A percentile compares a stretch with the other conserved stretches of the same genome.
Evolutionary conservation across 2,329 filamentous ascomycete genomes (phyloP).

Genomic region (Venturia pyrina): DNA sequence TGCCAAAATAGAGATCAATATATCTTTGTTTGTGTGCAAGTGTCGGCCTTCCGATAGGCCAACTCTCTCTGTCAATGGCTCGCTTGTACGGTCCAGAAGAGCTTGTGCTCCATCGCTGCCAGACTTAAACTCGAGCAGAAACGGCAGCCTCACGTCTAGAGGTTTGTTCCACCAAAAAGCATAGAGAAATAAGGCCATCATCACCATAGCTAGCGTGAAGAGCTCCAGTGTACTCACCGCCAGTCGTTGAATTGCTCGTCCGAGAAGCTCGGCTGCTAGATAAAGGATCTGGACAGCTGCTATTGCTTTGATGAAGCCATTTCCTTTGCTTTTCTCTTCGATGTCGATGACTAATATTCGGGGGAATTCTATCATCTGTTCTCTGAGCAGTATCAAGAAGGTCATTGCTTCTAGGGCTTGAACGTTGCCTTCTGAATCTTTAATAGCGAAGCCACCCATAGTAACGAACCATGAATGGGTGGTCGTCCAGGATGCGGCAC

Average conservation of each 20-base stretch:
- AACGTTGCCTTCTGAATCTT: not conserved
- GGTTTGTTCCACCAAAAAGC: conserved; percentile 16
- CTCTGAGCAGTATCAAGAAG: not conserved
- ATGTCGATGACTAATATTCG: not conserved
- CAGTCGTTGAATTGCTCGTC: not conserved
- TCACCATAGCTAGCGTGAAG: conserved; percentile 16
- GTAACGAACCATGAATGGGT: not conserved
- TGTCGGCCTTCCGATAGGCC: no score
- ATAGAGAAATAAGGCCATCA: conserved; percentile 15
- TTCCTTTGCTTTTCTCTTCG: not conserved
- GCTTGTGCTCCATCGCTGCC: not conserved
- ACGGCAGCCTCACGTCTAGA: conserved; percentile 15
- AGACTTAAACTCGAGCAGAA: not conserved
- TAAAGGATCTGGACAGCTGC: not conserved
- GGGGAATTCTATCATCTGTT: not conserved
- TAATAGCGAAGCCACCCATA: not conserved
- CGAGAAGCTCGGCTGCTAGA: not conserved
- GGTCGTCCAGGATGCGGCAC: not conserved
- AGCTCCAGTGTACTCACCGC: conserved; percentile 17
- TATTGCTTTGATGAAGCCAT: not conserved
- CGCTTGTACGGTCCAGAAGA: not conserved
- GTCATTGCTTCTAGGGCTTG: not conserved
- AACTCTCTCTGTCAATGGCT: not conserved
- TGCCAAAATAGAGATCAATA: not conserved
- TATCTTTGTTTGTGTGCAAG: no score